Conservation (phyloP, 257 asterid genomes). For the Misopates orontium region DNA sequence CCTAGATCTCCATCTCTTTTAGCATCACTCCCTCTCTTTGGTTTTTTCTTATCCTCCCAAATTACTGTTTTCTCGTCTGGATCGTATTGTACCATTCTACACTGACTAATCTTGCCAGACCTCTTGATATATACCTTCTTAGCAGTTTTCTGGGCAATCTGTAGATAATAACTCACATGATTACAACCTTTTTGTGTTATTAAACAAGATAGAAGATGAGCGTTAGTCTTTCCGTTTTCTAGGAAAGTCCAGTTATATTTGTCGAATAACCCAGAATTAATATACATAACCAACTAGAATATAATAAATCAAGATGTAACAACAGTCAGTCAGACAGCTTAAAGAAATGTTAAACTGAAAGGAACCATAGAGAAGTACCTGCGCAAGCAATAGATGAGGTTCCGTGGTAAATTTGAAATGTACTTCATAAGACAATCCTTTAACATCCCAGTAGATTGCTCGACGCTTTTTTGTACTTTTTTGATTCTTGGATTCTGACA, state of each 20-base stretch:
- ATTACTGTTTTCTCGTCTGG: conserved; percentile 76
- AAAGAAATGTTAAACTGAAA: neutral
- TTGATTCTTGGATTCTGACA: conserved; percentile 28
- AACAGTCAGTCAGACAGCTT: neutral
- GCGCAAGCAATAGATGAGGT: conserved; percentile 84
- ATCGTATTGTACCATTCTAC: conserved; percentile 76
- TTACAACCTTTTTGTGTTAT: no score
- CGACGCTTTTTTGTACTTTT: conserved; percentile 32
- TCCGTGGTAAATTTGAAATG: conserved; percentile 61
- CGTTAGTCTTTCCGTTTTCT: neutral
- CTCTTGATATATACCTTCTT: conserved; percentile 68
- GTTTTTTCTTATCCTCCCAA: conserved; percentile 62
- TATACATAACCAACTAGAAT: neutral
- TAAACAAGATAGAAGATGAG: neutral
- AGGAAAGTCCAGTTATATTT: neutral
- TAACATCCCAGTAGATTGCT: conserved; percentile 33
- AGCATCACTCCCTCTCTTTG: conserved; percentile 32
- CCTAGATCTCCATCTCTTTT: conserved; percentile 16
- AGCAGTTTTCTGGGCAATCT: conserved; percentile 85
- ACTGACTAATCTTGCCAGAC: conserved; percentile 69
- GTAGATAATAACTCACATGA: conserved; percentile 17
- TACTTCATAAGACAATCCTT: conserved; percentile 51
- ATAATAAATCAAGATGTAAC: neutral
- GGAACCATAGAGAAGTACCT: conserved; percentile 50
- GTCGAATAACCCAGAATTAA: neutral